Conservation (phyloP, 2,329 filamentous ascomycete genomes). For the Teratosphaeria zuluensis region DNA sequence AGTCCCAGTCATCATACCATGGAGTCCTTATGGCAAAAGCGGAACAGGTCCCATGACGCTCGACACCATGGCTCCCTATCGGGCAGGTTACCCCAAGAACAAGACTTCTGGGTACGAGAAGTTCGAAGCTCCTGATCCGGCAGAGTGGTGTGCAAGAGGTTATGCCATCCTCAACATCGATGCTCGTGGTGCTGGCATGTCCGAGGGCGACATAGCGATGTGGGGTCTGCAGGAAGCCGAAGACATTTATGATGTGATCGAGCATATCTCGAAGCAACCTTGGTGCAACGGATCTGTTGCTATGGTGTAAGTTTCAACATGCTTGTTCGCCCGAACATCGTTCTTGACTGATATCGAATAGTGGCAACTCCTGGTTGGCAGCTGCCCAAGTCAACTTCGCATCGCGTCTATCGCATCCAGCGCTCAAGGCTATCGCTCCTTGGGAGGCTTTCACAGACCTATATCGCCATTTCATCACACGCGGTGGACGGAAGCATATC, state of each 20-base stretch:
- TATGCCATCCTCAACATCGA: slow-evolving; percentile 23
- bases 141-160: slow-evolving; percentile 16
- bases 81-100: background rate
- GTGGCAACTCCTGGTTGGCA: slow-evolving; percentile 34
- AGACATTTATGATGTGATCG: slow-evolving; percentile 35
- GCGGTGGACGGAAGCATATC: slow-evolving; percentile 26
- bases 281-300: slow-evolving; percentile 37
- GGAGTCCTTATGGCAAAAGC: slow-evolving; percentile 1
- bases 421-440: slow-evolving; percentile 32
- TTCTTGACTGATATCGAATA: background rate
- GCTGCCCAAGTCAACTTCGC: slow-evolving; percentile 31
- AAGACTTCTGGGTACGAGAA: slow-evolving; percentile 25
- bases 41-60: background rate
- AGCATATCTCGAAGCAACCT: slow-evolving; percentile 27
- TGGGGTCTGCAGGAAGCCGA: slow-evolving; percentile 30
- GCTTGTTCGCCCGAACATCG: background rate
- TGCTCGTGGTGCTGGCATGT: slow-evolving; percentile 17
- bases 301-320: slow-evolving; percentile 18
- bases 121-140: slow-evolving; percentile 31
- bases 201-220: slow-evolving; percentile 26
- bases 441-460: slow-evolving; percentile 37
- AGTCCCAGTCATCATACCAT: background rate
- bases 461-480: slow-evolving; percentile 35
- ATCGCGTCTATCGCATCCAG: slow-evolving; percentile 28
- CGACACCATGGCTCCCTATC: background rate